Evolutionary conservation across 2,329 filamentous ascomycete genomes (phyloP), one percentile per base, ranked within the genome.

Genomic region (Metarhizium sp.): DNA sequence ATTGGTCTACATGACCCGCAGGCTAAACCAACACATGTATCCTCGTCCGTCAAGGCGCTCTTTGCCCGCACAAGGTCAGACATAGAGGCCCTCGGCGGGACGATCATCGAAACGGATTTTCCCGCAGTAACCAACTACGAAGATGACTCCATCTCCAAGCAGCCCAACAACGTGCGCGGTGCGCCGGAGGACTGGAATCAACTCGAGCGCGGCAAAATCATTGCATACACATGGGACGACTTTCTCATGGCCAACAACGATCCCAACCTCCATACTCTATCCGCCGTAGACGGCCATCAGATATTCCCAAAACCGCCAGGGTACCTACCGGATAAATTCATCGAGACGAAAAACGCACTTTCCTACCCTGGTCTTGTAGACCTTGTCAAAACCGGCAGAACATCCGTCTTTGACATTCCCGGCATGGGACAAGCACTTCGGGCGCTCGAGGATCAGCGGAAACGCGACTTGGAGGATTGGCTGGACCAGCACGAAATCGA

Each of bases 201-300:
- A 46, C 69, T 73, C 34, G 78, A 80, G 59, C 69, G 76, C 7
- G 69, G 75, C 20, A 65, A 72, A n/a, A 66, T 80, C 1, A 74
- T 79, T 2, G 75, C 78, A 2, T 73, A 75, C 58, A 71, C 73
- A 0, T 81, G 78, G 78, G 73, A 80, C 55, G 73, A 76, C 48
- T 81, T 81, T 53, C 66, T 81, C 2, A 58, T 60, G 2, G 58
- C 64, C 2, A 78, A 78, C 57, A 63, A 63, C 3, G 75, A 79
- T 55, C 50, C 25, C 14, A n/a, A 32, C 18, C 8, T 40, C 6
- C 40, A 30, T 18, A 52, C 20, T n/a, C 40, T 52, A 29, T 29
- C 40, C 6, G 38, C 40, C 29, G 51, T 52, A 18, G 51, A 32
- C 20, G 51, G 38, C 64, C 0, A 69, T 66, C 1, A 65, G 72